Conservation (phyloP, 1,284 basidiomycete species). For the Ganoderma lingzhi region DNA sequence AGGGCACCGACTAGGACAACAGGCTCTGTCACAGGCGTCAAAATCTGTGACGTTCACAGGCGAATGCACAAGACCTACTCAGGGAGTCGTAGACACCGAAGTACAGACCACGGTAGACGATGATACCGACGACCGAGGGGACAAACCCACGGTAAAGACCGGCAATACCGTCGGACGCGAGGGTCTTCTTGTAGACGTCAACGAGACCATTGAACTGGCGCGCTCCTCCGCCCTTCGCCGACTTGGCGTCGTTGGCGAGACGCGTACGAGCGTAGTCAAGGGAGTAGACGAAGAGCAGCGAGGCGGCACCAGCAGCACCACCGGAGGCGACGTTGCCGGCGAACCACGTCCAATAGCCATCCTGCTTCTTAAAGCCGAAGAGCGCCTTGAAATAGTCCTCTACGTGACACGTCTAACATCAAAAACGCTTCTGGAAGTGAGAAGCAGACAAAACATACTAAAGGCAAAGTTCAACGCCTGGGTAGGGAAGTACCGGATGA, state of each 20-base stretch:
- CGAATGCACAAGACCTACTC: slow-evolving; percentile 59
- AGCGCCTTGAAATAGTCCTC: slow-evolving; percentile 98
- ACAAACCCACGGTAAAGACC: slow-evolving; percentile 97
- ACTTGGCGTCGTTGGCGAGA: slow-evolving; percentile 97
- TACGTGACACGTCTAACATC: slow-evolving; percentile 45
- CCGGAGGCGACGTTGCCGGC: slow-evolving; percentile 94
- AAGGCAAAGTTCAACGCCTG: slow-evolving; percentile 97
- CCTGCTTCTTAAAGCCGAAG: slow-evolving; percentile 91
- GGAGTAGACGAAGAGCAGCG: slow-evolving; percentile 97
- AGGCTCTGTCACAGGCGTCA: slow-evolving; percentile 66
- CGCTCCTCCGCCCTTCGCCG: slow-evolving; percentile 87
- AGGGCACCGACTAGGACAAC: slow-evolving; percentile 90
- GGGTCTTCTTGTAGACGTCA: slow-evolving; percentile 95
- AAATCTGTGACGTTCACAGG: slow-evolving; percentile 9
- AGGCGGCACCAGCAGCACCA: slow-evolving; percentile 97
- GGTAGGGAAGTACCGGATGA: slow-evolving; percentile 98
- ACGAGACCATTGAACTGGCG: slow-evolving; percentile 97
- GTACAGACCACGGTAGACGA: slow-evolving; percentile 97
- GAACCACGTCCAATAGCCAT: slow-evolving; percentile 93
- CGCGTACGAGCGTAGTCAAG: slow-evolving; percentile 98
- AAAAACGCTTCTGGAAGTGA: slow-evolving; percentile 16
- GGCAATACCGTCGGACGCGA: slow-evolving; percentile 87
- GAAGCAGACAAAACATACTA: slow-evolving; percentile 62
- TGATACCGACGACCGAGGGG: slow-evolving; percentile 94
- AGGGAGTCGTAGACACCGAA: slow-evolving; percentile 96